phyloP scores from a whole-genome alignment of 2,329 filamentous ascomycete species.

The Huntiella omanensis region DNA sequence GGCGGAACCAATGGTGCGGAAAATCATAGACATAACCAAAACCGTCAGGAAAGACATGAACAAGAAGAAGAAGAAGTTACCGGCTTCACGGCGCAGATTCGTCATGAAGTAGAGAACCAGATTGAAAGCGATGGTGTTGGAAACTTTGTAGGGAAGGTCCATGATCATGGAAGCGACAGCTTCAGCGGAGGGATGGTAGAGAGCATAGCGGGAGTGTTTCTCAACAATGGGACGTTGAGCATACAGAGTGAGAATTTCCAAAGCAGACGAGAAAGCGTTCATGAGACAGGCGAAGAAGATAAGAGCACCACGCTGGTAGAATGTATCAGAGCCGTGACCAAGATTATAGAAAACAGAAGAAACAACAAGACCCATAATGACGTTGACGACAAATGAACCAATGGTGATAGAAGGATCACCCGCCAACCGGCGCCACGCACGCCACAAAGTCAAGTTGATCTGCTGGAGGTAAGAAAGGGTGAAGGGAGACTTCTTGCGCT shows the following conservation, averaged over 20 bases:
- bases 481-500: conserved; percentile 57
- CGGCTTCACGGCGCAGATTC: conserved; percentile 53
- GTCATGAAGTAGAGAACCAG: conserved; percentile 73
- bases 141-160: conserved; percentile 67
- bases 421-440: conserved; percentile 57
- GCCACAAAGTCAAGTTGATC: conserved; percentile 58
- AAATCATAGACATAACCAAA: conserved; percentile 69
- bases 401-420: conserved; percentile 62
- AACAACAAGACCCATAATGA: conserved; percentile 58
- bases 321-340: conserved; percentile 42
- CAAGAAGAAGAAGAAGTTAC: conserved; percentile 71
- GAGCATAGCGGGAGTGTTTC: conserved; percentile 69
- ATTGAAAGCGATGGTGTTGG: conserved; percentile 62
- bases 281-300: conserved; percentile 78
- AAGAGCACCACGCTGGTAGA: conserved; percentile 61
- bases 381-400: conserved; percentile 51
- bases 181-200: conserved; percentile 81
- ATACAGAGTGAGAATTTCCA: conserved; percentile 74
- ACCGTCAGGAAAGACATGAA: conserved; percentile 57
- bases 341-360: conserved; percentile 68
- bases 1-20: conserved; percentile 60
- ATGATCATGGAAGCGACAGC: conserved; percentile 72
- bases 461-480: conserved; percentile 65
- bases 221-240: conserved; percentile 82
- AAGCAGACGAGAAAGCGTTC: conserved; percentile 64